Conservation (phyloP, 1,139 yeast species). For the Eremothecium cymbalariae region DNA sequence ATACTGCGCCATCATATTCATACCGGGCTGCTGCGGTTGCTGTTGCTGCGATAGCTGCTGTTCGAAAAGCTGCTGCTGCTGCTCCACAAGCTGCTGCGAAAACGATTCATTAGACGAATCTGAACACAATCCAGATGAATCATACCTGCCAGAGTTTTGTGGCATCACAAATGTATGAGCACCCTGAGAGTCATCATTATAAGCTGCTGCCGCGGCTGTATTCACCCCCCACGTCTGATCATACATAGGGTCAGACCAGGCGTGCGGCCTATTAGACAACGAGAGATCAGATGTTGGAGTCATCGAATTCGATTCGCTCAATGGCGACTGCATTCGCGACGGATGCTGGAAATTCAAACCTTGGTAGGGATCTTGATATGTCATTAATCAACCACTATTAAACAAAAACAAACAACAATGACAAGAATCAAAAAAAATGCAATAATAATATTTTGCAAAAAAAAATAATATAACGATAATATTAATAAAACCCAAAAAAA, state of each 20-base stretch:
- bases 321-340: constrained; percentile 6
- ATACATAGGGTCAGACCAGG: constrained; percentile 6
- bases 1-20: constrained; percentile 7
- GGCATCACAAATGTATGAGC: constrained; percentile 1
- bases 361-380: constrained; percentile 4
- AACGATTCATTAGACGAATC: constrained; percentile 1
- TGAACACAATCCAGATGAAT: constrained; percentile 3
- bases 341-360: constrained; percentile 4
- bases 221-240: constrained; percentile 6
- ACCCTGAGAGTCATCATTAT: background rate
- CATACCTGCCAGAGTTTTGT: constrained; percentile 1
- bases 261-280: constrained; percentile 5
- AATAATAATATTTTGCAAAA: too few relatives aligned
- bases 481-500: too few relatives aligned
- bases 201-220: background rate
- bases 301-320: constrained; percentile 5
- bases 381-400: too few relatives aligned
- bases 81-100: background rate
- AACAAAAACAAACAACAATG: too few relatives aligned
- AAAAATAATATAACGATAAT: too few relatives aligned
- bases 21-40: constrained; percentile 12
- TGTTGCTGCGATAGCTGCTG: constrained; percentile 12
- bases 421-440: too few relatives aligned
- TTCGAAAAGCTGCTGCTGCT: constrained; percentile 7
- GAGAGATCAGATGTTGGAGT: constrained; percentile 5